phyloP scores from a whole-genome alignment of 805 yeast genomes.

The Starmerella apicola region DNA sequence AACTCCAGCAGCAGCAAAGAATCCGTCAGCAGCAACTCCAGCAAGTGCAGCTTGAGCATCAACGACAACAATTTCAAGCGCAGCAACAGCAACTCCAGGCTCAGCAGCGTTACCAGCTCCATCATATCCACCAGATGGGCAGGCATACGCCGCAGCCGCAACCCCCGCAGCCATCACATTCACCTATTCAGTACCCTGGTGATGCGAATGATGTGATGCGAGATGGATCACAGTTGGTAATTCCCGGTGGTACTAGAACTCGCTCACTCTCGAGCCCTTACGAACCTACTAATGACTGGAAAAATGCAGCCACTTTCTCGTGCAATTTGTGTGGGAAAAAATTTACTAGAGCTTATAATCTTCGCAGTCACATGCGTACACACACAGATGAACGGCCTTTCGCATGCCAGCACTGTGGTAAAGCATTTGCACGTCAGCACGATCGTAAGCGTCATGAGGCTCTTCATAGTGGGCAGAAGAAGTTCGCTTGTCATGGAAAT shows the following conservation, averaged over 20 bases:
- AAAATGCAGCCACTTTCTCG: slow-evolving; percentile 58
- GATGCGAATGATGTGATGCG: too few species aligned
- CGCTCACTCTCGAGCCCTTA: slow-evolving; percentile 34
- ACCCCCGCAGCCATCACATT: neutral
- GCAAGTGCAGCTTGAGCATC: neutral
- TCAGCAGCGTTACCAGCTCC: slow-evolving; percentile 1
- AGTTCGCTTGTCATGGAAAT: slow-evolving; percentile 52
- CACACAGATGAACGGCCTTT: slow-evolving; percentile 67
- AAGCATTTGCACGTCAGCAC: slow-evolving; percentile 64
- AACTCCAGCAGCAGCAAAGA: neutral
- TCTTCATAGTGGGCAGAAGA: slow-evolving; percentile 61
- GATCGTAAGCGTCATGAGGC: slow-evolving; percentile 66
- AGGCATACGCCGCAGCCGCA: too few species aligned
- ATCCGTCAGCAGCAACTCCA: neutral
- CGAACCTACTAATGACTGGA: slow-evolving; percentile 42
- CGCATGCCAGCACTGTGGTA: slow-evolving; percentile 49
- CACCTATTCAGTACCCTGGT: too few species aligned
- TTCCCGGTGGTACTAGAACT: slow-evolving; percentile 10
- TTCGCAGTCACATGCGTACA: slow-evolving; percentile 81
- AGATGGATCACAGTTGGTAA: slow-evolving; percentile 6
- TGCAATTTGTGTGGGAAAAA: slow-evolving; percentile 76
- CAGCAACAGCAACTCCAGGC: neutral
- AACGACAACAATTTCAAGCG: neutral
- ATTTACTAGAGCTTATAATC: slow-evolving; percentile 85
- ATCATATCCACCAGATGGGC: too few species aligned